Conservation (phyloP, 2,329 filamentous ascomycete species). For the Diaporthe citri region DNA sequence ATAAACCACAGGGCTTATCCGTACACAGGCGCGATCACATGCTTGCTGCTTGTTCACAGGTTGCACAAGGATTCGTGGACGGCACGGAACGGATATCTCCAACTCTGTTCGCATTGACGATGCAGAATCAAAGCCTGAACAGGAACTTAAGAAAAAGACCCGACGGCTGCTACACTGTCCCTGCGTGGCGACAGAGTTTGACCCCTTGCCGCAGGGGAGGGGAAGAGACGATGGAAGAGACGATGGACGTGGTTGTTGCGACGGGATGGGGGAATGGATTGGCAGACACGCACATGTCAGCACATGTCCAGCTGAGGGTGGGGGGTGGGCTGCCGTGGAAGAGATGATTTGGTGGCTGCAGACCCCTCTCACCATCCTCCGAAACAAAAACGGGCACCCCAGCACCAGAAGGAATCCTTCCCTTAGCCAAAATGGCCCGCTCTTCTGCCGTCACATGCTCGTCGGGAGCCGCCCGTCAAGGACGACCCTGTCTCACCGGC, state of each 20-base stretch:
- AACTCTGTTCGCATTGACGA: conserved; percentile 25
- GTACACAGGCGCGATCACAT: conserved; percentile 16
- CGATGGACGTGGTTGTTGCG: conserved; percentile 20
- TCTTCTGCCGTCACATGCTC: conserved; percentile 39
- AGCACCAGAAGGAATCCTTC: background rate
- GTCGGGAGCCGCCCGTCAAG: conserved; percentile 33
- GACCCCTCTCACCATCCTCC: conserved; percentile 17
- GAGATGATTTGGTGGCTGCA: background rate
- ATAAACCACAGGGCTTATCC: background rate
- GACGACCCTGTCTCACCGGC: conserved; percentile 36
- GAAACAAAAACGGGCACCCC: conserved; percentile 20
- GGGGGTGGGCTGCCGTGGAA: background rate
- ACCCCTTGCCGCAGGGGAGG: conserved; percentile 4
- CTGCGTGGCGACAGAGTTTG: conserved; percentile 9
- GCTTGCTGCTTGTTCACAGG: background rate
- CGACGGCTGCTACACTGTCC: conserved; percentile 21
- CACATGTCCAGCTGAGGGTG: conserved; percentile 1
- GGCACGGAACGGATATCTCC: conserved; percentile 12
- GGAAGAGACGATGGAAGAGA: background rate
- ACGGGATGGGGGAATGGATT: conserved; percentile 11
- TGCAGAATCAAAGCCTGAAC: background rate
- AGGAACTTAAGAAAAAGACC: background rate
- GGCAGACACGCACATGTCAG: conserved; percentile 37
- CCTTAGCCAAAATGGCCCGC: conserved; percentile 1
- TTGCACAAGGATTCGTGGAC: conserved; percentile 2